Percentiles rank a stretch among this genome's conserved stretches.
phyloP scores from a whole-genome alignment of 75 land plant species.

The Sequoia sempervirens region DNA sequence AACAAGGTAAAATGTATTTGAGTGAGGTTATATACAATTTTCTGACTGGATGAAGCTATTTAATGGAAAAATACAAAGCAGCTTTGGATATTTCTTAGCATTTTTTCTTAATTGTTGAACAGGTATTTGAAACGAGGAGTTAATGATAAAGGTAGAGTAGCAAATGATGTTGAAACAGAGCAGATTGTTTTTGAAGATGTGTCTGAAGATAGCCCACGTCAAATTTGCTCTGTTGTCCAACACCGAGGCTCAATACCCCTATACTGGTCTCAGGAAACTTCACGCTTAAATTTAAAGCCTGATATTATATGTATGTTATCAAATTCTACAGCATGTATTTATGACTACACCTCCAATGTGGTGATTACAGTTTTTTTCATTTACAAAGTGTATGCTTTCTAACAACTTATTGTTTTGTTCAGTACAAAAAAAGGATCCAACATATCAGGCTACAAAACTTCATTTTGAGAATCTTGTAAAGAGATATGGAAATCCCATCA shows the following conservation, averaged over 20 bases:
- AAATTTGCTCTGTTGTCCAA: constrained; percentile 77
- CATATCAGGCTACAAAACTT: constrained; percentile 69
- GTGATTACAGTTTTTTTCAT: background rate
- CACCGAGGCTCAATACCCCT: constrained; percentile 83
- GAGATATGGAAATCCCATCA: constrained; percentile 90
- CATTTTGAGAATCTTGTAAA: constrained; percentile 79
- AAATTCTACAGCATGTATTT: background rate
- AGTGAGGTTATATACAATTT: background rate
- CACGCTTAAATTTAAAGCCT: constrained; percentile 38
- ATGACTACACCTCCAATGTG: background rate
- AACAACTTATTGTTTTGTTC: constrained; percentile 13
- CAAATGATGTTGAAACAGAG: constrained; percentile 92
- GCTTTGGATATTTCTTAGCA: background rate
- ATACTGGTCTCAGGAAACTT: constrained; percentile 87
- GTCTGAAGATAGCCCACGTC: constrained; percentile 29
- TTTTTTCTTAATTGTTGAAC: constrained; percentile 2
- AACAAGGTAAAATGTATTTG: constrained; percentile 51
- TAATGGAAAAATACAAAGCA: background rate
- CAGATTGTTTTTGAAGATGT: constrained; percentile 70
- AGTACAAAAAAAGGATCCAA: constrained; percentile 71
- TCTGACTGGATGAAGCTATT: background rate
- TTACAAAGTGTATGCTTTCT: background rate
- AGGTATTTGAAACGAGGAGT: constrained; percentile 83
- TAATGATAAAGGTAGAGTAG: constrained; percentile 75
- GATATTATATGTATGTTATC: constrained; percentile 56